Percentiles rank a stretch among this genome's conserved stretches.
phyloP scores from a whole-genome alignment of 2,329 filamentous ascomycete species.

The Gnomoniopsis sp. region DNA sequence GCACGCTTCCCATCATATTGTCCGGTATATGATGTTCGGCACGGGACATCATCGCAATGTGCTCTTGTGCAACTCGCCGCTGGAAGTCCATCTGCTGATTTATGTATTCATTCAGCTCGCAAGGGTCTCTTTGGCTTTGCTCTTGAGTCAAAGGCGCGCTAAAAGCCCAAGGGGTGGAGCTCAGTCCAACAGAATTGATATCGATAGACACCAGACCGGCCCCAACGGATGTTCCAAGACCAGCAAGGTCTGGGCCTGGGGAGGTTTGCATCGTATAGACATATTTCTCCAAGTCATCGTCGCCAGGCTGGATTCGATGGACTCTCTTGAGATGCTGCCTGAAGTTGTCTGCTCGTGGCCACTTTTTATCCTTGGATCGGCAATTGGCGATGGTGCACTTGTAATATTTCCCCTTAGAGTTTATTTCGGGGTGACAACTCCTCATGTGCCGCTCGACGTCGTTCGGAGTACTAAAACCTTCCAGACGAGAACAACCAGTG shows the following conservation, averaged over 20 bases:
- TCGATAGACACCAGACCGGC: not conserved
- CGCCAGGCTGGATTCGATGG: constrained; percentile 44
- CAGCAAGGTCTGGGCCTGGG: constrained; percentile 12
- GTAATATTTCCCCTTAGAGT: constrained; percentile 49
- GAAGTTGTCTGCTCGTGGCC: constrained; percentile 85
- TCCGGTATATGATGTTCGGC: not conserved
- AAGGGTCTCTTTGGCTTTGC: not conserved
- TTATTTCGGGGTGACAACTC: constrained; percentile 59
- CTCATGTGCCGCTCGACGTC: constrained; percentile 78
- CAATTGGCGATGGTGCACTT: constrained; percentile 58
- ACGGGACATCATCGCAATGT: not conserved
- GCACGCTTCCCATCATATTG: not conserved
- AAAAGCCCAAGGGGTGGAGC: not conserved
- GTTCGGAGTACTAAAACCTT: constrained; percentile 76
- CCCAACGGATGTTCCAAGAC: constrained; percentile 12
- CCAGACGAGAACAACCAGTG: constrained; percentile 50
- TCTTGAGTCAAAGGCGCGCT: not conserved
- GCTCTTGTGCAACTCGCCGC: constrained; percentile 4
- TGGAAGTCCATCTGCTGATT: constrained; percentile 4
- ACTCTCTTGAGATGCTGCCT: constrained; percentile 71
- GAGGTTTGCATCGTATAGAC: constrained; percentile 15
- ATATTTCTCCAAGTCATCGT: constrained; percentile 37
- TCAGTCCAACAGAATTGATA: not conserved
- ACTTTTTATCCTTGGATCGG: constrained; percentile 61
- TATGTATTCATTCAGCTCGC: not conserved